Conservation (phyloP, 2,329 filamentous ascomycete genomes). For the Cryphonectria japonica region DNA sequence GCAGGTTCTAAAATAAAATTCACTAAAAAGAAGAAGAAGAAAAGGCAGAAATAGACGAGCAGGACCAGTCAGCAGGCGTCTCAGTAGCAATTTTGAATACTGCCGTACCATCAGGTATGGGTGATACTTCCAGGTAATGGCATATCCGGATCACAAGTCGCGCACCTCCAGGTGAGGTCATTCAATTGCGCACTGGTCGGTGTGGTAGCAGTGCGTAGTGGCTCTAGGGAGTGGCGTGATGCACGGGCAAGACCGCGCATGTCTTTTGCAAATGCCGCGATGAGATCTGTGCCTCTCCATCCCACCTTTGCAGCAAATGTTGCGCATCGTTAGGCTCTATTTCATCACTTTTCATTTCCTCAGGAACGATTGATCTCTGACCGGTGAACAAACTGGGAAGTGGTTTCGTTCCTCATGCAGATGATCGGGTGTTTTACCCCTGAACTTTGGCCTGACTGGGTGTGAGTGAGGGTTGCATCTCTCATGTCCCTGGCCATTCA, state of each 20-base stretch:
- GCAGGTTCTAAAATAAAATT: background rate
- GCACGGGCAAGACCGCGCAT: conserved; percentile 19
- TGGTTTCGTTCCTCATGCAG: conserved; percentile 22
- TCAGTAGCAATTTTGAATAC: background rate
- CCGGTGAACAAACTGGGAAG: conserved; percentile 22
- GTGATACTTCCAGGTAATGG: background rate
- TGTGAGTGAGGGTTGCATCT: conserved; percentile 25
- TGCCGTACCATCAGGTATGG: background rate
- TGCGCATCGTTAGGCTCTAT: conserved; percentile 16
- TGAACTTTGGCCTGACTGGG: conserved; percentile 4
- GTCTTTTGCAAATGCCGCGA: conserved; percentile 25
- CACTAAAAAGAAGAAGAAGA: background rate
- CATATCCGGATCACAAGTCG: background rate
- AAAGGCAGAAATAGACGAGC: too few relatives aligned
- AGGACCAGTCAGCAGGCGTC: background rate
- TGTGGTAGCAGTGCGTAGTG: conserved; percentile 2
- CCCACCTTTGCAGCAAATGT: conserved; percentile 19
- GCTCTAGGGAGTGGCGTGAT: conserved; percentile 3
- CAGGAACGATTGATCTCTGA: conserved; percentile 25
- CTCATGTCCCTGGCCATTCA: conserved; percentile 16
- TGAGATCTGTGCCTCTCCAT: conserved; percentile 26
- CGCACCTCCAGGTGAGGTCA: background rate
- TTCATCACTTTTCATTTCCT: conserved; percentile 26
- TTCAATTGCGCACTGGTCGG: background rate
- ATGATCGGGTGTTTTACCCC: conserved; percentile 22